Evolutionary conservation across 306 rosid species (phyloP), one percentile per base, ranked within the genome.

Genomic region (Vigna radiata): DNA sequence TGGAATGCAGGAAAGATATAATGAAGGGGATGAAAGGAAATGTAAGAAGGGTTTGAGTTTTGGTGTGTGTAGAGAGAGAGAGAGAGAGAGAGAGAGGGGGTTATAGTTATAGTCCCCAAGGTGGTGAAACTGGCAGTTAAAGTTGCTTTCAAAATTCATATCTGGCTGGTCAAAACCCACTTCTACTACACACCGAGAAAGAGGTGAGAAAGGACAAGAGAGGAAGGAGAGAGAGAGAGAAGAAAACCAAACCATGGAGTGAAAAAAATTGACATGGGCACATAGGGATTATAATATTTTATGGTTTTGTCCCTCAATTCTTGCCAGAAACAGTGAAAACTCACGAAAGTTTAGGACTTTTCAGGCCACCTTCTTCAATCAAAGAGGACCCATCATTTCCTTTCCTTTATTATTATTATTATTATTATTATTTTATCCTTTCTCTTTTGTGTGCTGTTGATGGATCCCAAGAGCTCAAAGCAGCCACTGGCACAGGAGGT

Each of bases 381-480:
- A 84, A 87, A 83, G 89, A 81, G 77, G 64, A 79, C 88, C 88
- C 88, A 81, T 86, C 75, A 62, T 52, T 65, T 62, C 56, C 39
- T 75, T 47, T 25, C 17, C 19, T 31, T 59, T 59, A 60, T 29
- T 60, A 27, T 61, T 29, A 29, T 29, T 29, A 29, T 29, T 29
- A 27, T 27, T 3, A 27, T 27, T 27, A n/a, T 3, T 16, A 25
- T 41, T 21, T 23, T 31, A 14, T 77, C 59, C 55, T 61, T 79
- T 53, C 21, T 54, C 56, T 56, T 72, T 72, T 37, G 50, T 37
- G 15, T 54, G 69, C 85, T 90, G 87, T 85, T 89, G 86, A 94
- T 94, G 97, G 96, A 94, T 94, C 97, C 96, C 94, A 94, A 94
- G 87, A 83, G 85, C 85, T 90, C 94, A 83, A 91, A 91, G 87